Evolutionary conservation across 2,329 filamentous ascomycete species (phyloP).

Genomic region (Stagonosporopsis tanaceti): DNA sequence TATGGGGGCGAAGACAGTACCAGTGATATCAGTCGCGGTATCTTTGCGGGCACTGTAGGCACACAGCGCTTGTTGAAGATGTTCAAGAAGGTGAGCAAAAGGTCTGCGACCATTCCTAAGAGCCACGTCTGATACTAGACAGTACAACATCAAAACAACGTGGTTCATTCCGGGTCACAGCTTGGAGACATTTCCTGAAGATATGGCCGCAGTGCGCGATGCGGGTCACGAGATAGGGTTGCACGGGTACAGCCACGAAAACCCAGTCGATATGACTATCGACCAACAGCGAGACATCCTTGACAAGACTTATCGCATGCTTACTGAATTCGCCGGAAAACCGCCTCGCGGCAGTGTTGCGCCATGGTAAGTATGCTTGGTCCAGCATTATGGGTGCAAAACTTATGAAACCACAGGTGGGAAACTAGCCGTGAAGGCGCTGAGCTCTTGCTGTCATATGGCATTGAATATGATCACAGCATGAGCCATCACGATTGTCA

Average conservation of each 20-base stretch:
- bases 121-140: background rate
- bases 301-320: constrained; percentile 74
- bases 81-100: constrained; percentile 62
- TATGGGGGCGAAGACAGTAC: constrained; percentile 77
- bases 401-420: constrained; percentile 56
- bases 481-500: constrained; percentile 72
- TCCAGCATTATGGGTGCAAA: constrained; percentile 48
- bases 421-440: constrained; percentile 73
- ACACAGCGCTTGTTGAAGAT: constrained; percentile 72
- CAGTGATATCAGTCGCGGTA: constrained; percentile 72
- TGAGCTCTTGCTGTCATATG: constrained; percentile 69
- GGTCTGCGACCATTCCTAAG: background rate
- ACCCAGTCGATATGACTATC: constrained; percentile 73
- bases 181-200: constrained; percentile 72
- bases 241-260: constrained; percentile 78
- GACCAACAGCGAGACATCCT: constrained; percentile 80
- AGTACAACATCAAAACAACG: constrained; percentile 72
- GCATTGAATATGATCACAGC: constrained; percentile 73
- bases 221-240: constrained; percentile 72
- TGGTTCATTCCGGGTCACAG: constrained; percentile 70
- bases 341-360: constrained; percentile 76
- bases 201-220: constrained; percentile 68
- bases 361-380: constrained; percentile 60
- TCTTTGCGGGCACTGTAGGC: constrained; percentile 75
- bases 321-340: constrained; percentile 75